Evolutionary conservation across 805 yeast genomes (phyloP).

Genomic region (Scheffersomyces spartinae): DNA sequence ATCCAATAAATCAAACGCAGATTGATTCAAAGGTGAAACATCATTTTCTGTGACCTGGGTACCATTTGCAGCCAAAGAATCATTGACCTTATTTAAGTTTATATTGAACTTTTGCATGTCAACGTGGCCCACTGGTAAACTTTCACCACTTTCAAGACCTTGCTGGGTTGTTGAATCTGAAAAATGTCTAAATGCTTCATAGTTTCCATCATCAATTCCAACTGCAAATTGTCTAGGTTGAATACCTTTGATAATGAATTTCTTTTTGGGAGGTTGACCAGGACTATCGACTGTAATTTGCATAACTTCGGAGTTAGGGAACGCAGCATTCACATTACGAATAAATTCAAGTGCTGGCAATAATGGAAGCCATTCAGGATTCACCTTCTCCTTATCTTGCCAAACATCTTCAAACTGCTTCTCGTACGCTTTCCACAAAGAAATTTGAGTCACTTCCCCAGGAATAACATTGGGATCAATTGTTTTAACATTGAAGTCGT

Average conservation of each 20-base stretch:
- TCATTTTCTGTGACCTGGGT: too few relatives aligned
- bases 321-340: conserved; percentile 84
- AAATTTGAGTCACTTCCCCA: conserved; percentile 89
- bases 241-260: conserved; percentile 88
- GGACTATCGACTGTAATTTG: conserved; percentile 71
- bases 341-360: conserved; percentile 95
- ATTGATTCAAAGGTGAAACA: too few relatives aligned
- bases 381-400: conserved; percentile 31
- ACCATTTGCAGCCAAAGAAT: too few relatives aligned
- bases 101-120: conserved; percentile 20
- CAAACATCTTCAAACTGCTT: conserved; percentile 63
- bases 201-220: conserved; percentile 29
- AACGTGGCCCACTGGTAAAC: conserved; percentile 23
- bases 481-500: conserved; percentile 15
- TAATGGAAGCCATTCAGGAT: conserved; percentile 26
- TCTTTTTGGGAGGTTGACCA: conserved; percentile 52
- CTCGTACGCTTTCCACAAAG: conserved; percentile 93
- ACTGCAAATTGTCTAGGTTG: conserved; percentile 68
- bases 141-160: conserved; percentile 6
- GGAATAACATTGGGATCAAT: conserved; percentile 16
- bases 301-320: conserved; percentile 85
- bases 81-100: conserved; percentile 13
- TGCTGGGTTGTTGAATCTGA: conserved; percentile 6
- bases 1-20: conserved; percentile 20
- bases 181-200: conserved; percentile 25